phyloP scores from a whole-genome alignment of 805 yeast genomes.

The Cyberlindnera xishuangbannaensis region DNA sequence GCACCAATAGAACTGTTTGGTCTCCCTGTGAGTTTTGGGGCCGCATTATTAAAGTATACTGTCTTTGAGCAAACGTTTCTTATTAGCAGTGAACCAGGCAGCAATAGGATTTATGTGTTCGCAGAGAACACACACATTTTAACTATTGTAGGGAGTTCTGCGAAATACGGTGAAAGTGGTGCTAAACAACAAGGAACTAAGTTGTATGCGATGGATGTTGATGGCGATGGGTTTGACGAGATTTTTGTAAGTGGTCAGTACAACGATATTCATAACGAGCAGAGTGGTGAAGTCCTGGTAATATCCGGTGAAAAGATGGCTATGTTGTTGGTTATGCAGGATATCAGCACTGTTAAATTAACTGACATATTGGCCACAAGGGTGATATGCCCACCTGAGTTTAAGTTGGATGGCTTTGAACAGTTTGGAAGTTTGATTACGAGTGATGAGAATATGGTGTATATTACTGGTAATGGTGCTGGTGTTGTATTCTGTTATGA shows the following conservation, averaged over 20 bases:
- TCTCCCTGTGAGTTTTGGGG: conserved; percentile 39
- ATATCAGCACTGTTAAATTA: conserved; percentile 9
- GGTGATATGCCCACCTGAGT: conserved; percentile 16
- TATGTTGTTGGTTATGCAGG: conserved; percentile 4
- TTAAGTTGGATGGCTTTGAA: conserved; percentile 29
- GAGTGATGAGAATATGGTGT: conserved; percentile 20
- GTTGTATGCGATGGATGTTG: conserved; percentile 29
- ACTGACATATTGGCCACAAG: neutral
- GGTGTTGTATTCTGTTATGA: conserved; percentile 33
- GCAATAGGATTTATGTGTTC: conserved; percentile 37
- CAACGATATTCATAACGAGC: conserved; percentile 30
- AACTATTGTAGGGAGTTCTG: conserved; percentile 23
- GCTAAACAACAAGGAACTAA: conserved; percentile 37
- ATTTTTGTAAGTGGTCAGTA: conserved; percentile 41
- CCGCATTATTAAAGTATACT: conserved; percentile 27
- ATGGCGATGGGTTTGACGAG: conserved; percentile 35
- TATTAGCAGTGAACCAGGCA: conserved; percentile 48
- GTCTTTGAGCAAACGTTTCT: conserved; percentile 31
- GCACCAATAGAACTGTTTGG: conserved; percentile 4
- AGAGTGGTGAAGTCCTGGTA: conserved; percentile 31
- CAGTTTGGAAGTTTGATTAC: conserved; percentile 36
- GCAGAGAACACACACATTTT: conserved; percentile 21
- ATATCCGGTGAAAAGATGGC: conserved; percentile 27
- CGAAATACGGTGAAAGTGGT: conserved; percentile 35
- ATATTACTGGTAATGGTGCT: conserved; percentile 35